Evolutionary conservation across 148 eudicot species (phyloP).

Genomic region (Chenopodium berlandieri): DNA sequence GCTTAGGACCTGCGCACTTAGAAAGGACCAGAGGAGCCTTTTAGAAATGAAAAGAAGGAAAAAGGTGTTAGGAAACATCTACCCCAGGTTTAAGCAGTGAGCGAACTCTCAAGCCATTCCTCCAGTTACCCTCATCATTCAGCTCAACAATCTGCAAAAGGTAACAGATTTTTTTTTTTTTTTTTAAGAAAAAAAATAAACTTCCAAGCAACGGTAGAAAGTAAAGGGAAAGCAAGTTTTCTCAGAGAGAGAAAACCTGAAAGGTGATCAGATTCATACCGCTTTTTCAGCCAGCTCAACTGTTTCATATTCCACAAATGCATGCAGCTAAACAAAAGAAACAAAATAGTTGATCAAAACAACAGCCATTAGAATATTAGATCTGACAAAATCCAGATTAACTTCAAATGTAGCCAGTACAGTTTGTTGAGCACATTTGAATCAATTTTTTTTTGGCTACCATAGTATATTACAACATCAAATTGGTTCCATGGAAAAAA

Average conservation of each 20-base stretch:
- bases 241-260: not conserved
- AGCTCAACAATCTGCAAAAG: constrained; percentile 67
- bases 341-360: constrained; percentile 3
- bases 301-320: constrained; percentile 94
- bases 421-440: not conserved
- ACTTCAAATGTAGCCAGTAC: not conserved
- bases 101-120: constrained; percentile 92
- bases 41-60: not conserved
- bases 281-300: constrained; percentile 92
- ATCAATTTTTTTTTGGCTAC: too few species aligned
- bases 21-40: not conserved
- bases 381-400: not conserved
- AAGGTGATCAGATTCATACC: constrained; percentile 43
- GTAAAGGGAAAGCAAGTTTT: not conserved
- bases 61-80: constrained; percentile 14
- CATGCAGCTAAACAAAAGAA: constrained; percentile 63
- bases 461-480: not conserved
- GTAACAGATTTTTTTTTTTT: not conserved
- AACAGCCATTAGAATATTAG: not conserved
- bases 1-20: not conserved
- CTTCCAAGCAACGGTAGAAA: not conserved
- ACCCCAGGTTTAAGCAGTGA: constrained; percentile 62
- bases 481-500: not conserved
- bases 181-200: not conserved
- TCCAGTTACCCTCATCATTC: constrained; percentile 78